Evolutionary conservation across 768 basidiomycete genomes (phyloP).

Genomic region (Exsudoporus frostii): DNA sequence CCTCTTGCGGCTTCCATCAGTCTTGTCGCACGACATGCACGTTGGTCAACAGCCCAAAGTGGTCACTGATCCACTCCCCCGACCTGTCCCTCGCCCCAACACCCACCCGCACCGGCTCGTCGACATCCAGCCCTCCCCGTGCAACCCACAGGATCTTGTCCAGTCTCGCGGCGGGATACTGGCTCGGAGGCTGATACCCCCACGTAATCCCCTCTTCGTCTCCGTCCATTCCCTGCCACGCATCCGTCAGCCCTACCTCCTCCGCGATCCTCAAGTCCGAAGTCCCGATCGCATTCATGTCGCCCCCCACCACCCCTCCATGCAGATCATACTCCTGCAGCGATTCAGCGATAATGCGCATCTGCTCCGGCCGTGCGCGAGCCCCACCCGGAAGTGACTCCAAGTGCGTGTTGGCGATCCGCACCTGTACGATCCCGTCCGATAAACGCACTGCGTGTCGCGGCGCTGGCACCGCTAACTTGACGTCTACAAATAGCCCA

Average conservation of each 20-base stretch:
- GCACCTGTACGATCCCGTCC: constrained; percentile 44
- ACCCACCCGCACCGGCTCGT: constrained; percentile 54
- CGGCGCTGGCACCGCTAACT: constrained; percentile 37
- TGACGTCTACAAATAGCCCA: constrained; percentile 57
- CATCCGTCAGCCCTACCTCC: constrained; percentile 53
- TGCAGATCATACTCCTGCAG: constrained; percentile 45
- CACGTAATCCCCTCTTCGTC: constrained; percentile 57
- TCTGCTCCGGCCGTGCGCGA: constrained; percentile 45
- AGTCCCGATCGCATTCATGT: constrained; percentile 64
- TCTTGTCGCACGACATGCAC: constrained; percentile 28
- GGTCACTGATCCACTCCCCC: constrained; percentile 62
- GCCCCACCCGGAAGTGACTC: constrained; percentile 57
- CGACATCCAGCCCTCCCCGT: constrained; percentile 47
- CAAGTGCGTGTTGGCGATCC: constrained; percentile 72
- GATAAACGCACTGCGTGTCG: constrained; percentile 30
- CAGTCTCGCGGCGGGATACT: constrained; percentile 51
- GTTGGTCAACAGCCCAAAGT: constrained; percentile 54
- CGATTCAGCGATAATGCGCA: constrained; percentile 49
- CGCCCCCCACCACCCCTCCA: constrained; percentile 65
- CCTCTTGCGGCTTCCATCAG: constrained; percentile 6
- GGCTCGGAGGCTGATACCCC: constrained; percentile 56
- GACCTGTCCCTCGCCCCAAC: constrained; percentile 44
- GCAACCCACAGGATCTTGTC: constrained; percentile 65
- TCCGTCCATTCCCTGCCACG: constrained; percentile 48
- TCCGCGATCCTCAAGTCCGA: constrained; percentile 43